Evolutionary conservation across 1,284 basidiomycete genomes (phyloP).

Genomic region (Coriolopsis trogii): DNA sequence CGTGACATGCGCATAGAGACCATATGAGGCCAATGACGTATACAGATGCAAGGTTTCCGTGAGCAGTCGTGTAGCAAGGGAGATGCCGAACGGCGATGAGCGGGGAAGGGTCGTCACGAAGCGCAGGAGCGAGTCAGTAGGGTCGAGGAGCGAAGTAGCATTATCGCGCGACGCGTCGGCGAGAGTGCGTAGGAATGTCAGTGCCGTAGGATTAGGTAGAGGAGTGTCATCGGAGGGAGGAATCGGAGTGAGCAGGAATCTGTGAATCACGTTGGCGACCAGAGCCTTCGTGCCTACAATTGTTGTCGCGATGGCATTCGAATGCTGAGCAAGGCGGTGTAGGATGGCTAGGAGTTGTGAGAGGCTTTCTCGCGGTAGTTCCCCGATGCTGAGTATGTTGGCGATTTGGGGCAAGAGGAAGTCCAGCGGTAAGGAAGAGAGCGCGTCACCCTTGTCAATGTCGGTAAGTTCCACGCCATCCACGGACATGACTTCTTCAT

Average conservation of each 20-base stretch:
- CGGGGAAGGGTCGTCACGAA: constrained; percentile 70
- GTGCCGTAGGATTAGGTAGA: constrained; percentile 52
- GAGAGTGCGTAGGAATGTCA: constrained; percentile 65
- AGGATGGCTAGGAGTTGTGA: constrained; percentile 67
- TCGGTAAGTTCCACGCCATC: constrained; percentile 54
- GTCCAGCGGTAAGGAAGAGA: constrained; percentile 54
- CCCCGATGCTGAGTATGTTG: constrained; percentile 41
- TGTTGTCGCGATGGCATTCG: constrained; percentile 52
- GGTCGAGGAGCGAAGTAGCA: constrained; percentile 60
- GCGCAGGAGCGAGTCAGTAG: constrained; percentile 71
- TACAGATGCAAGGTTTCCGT: constrained; percentile 69
- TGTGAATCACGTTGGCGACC: constrained; percentile 53
- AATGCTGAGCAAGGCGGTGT: constrained; percentile 61
- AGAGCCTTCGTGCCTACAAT: constrained; percentile 60
- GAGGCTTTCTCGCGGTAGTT: constrained; percentile 51
- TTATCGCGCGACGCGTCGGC: constrained; percentile 67
- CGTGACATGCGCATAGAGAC: constrained; percentile 70
- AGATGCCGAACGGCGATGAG: constrained; percentile 47
- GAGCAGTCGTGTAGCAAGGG: constrained; percentile 54
- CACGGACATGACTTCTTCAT: constrained; percentile 41
- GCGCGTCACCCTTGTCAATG: constrained; percentile 27
- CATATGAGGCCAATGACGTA: constrained; percentile 72
- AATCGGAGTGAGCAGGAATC: constrained; percentile 58
- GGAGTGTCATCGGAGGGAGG: constrained; percentile 37
- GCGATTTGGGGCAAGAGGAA: constrained; percentile 57